Conservation (phyloP, 345 rosid genomes). For the Ricinus communis region DNA sequence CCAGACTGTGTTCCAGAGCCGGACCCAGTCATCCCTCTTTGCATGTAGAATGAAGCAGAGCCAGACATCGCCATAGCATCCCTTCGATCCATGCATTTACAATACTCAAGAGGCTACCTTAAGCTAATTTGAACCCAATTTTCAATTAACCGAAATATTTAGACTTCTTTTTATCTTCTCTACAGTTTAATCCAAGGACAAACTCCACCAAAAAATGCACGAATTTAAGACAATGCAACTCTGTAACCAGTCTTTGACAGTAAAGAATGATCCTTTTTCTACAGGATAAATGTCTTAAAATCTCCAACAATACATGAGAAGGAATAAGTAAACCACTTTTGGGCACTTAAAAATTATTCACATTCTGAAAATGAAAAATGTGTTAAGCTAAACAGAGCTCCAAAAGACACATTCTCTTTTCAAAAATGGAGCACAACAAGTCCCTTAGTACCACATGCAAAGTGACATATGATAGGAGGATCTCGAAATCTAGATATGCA, state of each 20-base stretch:
- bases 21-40: slow-evolving; percentile 65
- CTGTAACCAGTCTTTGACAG: slow-evolving; percentile 5
- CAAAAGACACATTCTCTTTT: slow-evolving; percentile 14
- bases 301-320: background rate
- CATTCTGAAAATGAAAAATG: slow-evolving; percentile 14
- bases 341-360: background rate
- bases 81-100: slow-evolving; percentile 97
- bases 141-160: slow-evolving; percentile 14
- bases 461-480: slow-evolving; percentile 1
- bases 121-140: slow-evolving; percentile 30
- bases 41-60: slow-evolving; percentile 76
- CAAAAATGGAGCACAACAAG: slow-evolving; percentile 17
- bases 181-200: slow-evolving; percentile 8
- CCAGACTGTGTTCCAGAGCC: slow-evolving; percentile 60
- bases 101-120: slow-evolving; percentile 22
- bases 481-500: slow-evolving; percentile 3
- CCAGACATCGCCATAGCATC: slow-evolving; percentile 77
- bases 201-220: slow-evolving; percentile 26
- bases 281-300: slow-evolving; percentile 11
- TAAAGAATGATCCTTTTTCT: background rate
- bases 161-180: background rate
- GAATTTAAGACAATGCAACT: slow-evolving; percentile 22
- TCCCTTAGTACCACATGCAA: background rate
- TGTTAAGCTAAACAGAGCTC: slow-evolving; percentile 11
- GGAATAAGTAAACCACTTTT: too few relatives aligned